Conservation (phyloP, 2,329 filamentous ascomycete species). For the Cryphonectria nitschkei region DNA sequence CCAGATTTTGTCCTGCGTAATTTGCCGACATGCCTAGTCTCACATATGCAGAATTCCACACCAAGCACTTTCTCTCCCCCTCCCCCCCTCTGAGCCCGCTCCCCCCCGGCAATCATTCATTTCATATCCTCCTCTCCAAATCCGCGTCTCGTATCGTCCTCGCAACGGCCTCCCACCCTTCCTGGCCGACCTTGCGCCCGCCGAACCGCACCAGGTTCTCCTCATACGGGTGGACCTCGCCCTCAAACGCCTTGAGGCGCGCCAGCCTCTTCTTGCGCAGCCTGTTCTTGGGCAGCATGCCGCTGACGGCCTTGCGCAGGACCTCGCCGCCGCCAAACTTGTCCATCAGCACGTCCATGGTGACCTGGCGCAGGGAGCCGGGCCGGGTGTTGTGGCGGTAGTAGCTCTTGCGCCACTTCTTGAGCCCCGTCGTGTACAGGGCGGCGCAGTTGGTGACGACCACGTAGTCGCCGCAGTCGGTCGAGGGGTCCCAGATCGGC, state of each 20-base stretch:
- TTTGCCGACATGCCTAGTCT: background rate
- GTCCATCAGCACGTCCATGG: slow-evolving; percentile 91
- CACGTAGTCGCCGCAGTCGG: slow-evolving; percentile 98
- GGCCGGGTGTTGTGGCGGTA: slow-evolving; percentile 93
- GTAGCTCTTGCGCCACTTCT: slow-evolving; percentile 93
- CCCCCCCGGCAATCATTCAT: no score
- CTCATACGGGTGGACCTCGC: slow-evolving; percentile 88
- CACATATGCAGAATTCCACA: background rate
- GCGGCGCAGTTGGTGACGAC: slow-evolving; percentile 89
- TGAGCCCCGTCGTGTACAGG: slow-evolving; percentile 86
- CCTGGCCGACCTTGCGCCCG: slow-evolving; percentile 57
- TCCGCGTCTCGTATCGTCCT: slow-evolving; percentile 55
- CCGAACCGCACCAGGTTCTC: slow-evolving; percentile 79
- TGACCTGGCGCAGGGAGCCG: slow-evolving; percentile 83
- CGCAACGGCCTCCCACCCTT: slow-evolving; percentile 58
- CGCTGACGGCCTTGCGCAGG: slow-evolving; percentile 85
- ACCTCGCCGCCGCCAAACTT: slow-evolving; percentile 95
- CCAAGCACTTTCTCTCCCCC: background rate
- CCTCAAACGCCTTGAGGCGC: slow-evolving; percentile 93
- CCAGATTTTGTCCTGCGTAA: background rate
- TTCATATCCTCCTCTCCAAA: slow-evolving; percentile 53
- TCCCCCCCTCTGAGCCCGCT: background rate
- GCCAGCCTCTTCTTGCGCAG: slow-evolving; percentile 85
- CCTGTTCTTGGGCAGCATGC: slow-evolving; percentile 98
- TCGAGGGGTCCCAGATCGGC: slow-evolving; percentile 94